Conservation (phyloP, 768 basidiomycete genomes). For the Russula dissimulans region DNA sequence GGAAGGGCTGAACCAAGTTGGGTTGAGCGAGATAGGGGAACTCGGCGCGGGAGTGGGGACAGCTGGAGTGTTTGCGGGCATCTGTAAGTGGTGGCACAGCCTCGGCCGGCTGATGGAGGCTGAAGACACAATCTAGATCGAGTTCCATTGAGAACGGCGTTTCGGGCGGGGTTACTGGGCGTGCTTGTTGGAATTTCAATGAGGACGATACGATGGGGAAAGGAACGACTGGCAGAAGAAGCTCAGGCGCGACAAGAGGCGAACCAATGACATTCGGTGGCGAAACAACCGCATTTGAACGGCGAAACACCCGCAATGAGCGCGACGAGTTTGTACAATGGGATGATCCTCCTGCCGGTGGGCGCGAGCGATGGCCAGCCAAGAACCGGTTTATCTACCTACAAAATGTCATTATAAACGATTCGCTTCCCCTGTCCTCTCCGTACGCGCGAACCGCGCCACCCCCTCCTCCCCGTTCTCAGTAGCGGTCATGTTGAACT, state of each 20-base stretch:
- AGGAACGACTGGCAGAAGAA: slow-evolving; percentile 23
- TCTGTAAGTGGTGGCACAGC: slow-evolving; percentile 35
- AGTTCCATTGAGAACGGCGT: slow-evolving; percentile 16
- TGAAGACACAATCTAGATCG: slow-evolving; percentile 13
- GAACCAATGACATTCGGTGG: slow-evolving; percentile 19
- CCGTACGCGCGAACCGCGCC: not conserved
- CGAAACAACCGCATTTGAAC: slow-evolving; percentile 2
- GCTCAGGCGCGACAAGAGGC: slow-evolving; percentile 21
- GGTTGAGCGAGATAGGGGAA: slow-evolving; percentile 37
- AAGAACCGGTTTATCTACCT: slow-evolving; percentile 3
- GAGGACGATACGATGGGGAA: slow-evolving; percentile 30
- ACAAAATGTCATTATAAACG: not conserved
- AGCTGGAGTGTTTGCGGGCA: slow-evolving; percentile 45
- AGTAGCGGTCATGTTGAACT: not conserved
- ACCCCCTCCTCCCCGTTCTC: not conserved
- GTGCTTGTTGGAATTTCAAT: slow-evolving; percentile 46
- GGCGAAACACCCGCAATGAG: slow-evolving; percentile 6
- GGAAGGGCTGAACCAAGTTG: slow-evolving; percentile 33
- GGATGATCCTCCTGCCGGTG: slow-evolving; percentile 7
- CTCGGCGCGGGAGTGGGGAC: slow-evolving; percentile 59
- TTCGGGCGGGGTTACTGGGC: slow-evolving; percentile 38
- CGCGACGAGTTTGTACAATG: not conserved
- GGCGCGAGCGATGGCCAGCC: not conserved
- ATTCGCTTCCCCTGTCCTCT: not conserved
- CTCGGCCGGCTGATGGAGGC: slow-evolving; percentile 6